A percentile compares a stretch with the other conserved stretches of the same genome.
phyloP scores from a whole-genome alignment of 495 filamentous ascomycete genomes.

The Xylaria intraflava region DNA sequence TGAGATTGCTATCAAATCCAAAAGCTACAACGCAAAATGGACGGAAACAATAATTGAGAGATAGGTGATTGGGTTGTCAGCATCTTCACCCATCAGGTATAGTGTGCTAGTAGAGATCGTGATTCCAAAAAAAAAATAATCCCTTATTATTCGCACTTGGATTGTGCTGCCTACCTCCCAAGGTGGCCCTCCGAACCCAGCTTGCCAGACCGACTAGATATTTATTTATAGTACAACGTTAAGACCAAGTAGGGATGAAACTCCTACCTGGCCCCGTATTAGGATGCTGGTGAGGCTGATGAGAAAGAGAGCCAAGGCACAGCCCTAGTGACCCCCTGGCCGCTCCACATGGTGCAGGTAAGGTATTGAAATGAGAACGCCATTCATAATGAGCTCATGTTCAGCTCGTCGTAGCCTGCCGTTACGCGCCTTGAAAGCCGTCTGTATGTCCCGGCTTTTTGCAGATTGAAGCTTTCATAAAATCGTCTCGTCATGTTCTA shows the following conservation, averaged over 20 bases:
- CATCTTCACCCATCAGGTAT: background rate
- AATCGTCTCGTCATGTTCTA: conserved; percentile 29
- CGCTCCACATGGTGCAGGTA: background rate
- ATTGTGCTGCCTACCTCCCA: background rate
- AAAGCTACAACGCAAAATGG: too few relatives aligned
- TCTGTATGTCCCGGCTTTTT: background rate
- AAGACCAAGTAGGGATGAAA: background rate
- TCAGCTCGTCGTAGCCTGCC: background rate
- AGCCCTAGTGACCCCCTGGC: background rate
- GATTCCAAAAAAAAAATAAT: too few relatives aligned
- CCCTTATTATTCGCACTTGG: background rate
- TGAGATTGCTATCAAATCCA: too few relatives aligned
- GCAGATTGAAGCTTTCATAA: background rate
- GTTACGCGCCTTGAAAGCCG: background rate
- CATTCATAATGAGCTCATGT: conserved; percentile 1
- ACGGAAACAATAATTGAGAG: too few relatives aligned
- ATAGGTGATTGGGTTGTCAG: too few relatives aligned
- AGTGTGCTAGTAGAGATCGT: background rate
- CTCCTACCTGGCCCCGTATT: background rate
- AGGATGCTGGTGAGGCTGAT: background rate
- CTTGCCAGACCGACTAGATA: background rate
- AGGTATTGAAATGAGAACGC: conserved; percentile 2
- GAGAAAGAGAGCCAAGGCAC: background rate
- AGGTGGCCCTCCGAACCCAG: background rate
- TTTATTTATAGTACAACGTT: conserved; percentile 2